Conservation (phyloP, 148 eudicot genomes). For the Cornus kousa region DNA sequence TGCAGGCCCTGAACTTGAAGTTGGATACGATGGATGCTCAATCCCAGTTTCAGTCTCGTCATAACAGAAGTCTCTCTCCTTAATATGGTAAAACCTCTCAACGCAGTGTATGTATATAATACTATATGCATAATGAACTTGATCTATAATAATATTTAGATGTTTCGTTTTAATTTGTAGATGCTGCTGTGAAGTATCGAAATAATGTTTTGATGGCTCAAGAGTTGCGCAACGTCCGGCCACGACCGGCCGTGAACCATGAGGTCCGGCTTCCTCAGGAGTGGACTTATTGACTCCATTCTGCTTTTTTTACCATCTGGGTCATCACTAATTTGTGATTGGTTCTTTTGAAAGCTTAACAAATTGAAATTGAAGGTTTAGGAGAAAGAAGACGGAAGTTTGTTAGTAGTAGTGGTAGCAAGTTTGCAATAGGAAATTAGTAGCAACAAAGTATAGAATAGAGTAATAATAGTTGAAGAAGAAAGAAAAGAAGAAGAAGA, state of each 20-base stretch:
- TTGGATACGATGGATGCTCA: slow-evolving; percentile 31
- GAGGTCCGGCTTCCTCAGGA: slow-evolving; percentile 34
- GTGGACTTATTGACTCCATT: too few relatives aligned
- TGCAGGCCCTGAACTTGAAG: slow-evolving; percentile 47
- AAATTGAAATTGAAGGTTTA: neutral
- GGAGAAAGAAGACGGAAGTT: neutral
- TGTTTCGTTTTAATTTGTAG: slow-evolving; percentile 1
- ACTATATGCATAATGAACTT: neutral
- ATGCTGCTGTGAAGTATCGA: slow-evolving; percentile 22
- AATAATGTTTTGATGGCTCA: slow-evolving; percentile 18
- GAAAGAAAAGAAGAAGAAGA: too few relatives aligned
- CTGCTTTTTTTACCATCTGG: neutral
- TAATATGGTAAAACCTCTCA: slow-evolving; percentile 17
- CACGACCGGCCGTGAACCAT: slow-evolving; percentile 9
- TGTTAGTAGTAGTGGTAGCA: too few relatives aligned
- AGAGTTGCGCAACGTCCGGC: slow-evolving; percentile 17
- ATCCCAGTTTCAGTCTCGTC: slow-evolving; percentile 15
- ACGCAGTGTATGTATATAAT: too few relatives aligned
- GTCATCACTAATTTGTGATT: neutral
- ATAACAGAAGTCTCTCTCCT: neutral
- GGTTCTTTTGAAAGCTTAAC: neutral
- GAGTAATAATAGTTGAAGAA: neutral
- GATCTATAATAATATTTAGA: too few relatives aligned
- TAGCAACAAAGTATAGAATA: too few relatives aligned
- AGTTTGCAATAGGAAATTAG: neutral